Conservation (phyloP, 495 filamentous ascomycete genomes). For the Aspergillus bridgeri region DNA sequence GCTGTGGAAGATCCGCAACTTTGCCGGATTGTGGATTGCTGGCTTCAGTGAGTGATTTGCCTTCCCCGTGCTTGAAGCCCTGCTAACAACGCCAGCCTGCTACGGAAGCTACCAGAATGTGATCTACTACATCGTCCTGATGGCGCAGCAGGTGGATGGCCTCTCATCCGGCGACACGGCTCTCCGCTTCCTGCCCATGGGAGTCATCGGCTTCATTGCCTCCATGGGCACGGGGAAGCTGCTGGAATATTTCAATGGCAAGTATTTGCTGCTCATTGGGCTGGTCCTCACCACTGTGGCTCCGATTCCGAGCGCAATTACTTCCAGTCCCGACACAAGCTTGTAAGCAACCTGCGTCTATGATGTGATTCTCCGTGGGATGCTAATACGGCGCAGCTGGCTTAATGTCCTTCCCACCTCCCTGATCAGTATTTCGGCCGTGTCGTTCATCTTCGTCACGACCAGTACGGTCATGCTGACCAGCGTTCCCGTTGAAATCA, state of each 20-base stretch:
- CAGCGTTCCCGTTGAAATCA: slow-evolving; percentile 33
- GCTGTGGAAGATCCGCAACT: slow-evolving; percentile 36
- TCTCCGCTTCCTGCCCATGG: slow-evolving; percentile 36
- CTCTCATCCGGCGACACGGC: slow-evolving; percentile 33
- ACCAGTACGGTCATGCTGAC: slow-evolving; percentile 36
- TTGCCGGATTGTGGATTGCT: slow-evolving; percentile 36
- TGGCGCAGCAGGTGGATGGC: slow-evolving; percentile 33
- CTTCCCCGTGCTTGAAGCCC: not conserved
- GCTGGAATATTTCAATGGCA: slow-evolving; percentile 37
- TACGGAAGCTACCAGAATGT: slow-evolving; percentile 40
- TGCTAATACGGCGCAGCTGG: slow-evolving; percentile 23
- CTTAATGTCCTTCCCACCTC: slow-evolving; percentile 34
- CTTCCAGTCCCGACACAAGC: slow-evolving; percentile 20
- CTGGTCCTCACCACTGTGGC: slow-evolving; percentile 30
- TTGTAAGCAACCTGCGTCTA: slow-evolving; percentile 22
- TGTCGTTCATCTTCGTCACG: slow-evolving; percentile 36
- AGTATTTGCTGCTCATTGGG: slow-evolving; percentile 30
- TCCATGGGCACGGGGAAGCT: slow-evolving; percentile 35
- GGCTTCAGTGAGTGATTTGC: slow-evolving; percentile 31
- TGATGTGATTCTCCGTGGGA: not conserved
- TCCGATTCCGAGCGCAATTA: slow-evolving; percentile 31
- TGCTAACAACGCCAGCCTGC: slow-evolving; percentile 27
- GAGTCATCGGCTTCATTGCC: slow-evolving; percentile 32
- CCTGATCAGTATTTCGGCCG: slow-evolving; percentile 37
- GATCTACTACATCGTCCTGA: slow-evolving; percentile 39